Base-by-base conservation (phyloP, 306 rosid species). In the Ormosia emarginata region DNA sequence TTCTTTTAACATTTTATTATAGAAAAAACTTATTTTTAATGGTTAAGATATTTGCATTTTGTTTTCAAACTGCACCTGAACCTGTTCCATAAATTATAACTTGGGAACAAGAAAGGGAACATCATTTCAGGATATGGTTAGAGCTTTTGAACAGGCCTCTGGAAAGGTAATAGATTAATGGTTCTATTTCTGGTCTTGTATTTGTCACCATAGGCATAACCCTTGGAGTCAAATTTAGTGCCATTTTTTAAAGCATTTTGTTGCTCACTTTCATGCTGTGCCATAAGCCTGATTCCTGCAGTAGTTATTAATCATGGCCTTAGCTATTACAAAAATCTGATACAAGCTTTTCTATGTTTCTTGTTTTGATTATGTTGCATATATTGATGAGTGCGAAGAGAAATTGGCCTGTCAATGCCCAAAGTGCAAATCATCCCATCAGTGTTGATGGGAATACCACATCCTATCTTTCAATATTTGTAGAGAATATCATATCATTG, bases 81-180 rank as follows among this genome's bases (percentile, higher is more conserved):
- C 24, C 24, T 24, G 24, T 24, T 24, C 24, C 24, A 24, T 24
- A 24, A 24, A 24, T 57, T 95, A 87, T 88, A 95, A 93, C 85
- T 75, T 95, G 88, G 99, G 99, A 59, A 93, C 99, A 2, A 98
- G 98, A 69, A 92, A 90, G 79, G 99, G 99, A 83, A 93, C 97
- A 59, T 93, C 99, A 4, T 97, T 95, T 66, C 80, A 90, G 89
- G 97, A 95, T 90, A 95, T 95, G 92, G 98, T 95, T 55, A 67
- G 78, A 11, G 94, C 99, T 80, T 95, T 95, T 90, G 99, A 93
- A 79, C 81, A 90, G 85, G 98, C 98, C 78, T 89, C 97, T 41
- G 96, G 91, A 85, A 93, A 90, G 98, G 99, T 95, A 79, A 46
- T 33, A 55, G 57, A 66, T 50, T 71, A 11, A 10, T 49, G 6